phyloP scores from a whole-genome alignment of 208 protist species.

The Angomonas deanei region DNA sequence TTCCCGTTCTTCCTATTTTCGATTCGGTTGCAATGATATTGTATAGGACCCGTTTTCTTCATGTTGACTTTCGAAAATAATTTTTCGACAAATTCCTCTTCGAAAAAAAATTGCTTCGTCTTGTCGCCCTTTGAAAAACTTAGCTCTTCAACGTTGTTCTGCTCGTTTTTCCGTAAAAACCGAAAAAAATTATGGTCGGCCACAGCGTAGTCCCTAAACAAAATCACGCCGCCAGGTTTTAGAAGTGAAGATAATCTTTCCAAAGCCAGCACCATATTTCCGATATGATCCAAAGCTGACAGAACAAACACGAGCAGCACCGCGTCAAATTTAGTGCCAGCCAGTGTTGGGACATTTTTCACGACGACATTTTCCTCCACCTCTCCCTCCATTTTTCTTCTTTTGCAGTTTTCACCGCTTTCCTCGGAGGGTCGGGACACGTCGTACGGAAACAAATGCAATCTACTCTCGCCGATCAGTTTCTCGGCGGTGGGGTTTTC shows the following conservation, averaged over 20 bases:
- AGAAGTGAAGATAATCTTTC: constrained; percentile 30
- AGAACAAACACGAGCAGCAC: constrained; percentile 82
- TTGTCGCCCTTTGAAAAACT: constrained; percentile 66
- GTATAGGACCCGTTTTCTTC: constrained; percentile 16
- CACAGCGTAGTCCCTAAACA: constrained; percentile 76
- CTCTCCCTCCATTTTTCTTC: constrained; percentile 11
- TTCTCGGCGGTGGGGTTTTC: constrained; percentile 33
- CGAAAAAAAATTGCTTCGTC: constrained; percentile 76
- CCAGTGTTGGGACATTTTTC: constrained; percentile 8
- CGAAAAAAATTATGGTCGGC: constrained; percentile 80
- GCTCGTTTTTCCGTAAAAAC: constrained; percentile 46
- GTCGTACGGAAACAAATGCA: constrained; percentile 28
- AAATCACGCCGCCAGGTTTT: constrained; percentile 36
- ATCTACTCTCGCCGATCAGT: constrained; percentile 8
- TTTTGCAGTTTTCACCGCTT: background rate
- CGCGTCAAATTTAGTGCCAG: constrained; percentile 26
- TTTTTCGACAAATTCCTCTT: constrained; percentile 31
- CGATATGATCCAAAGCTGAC: constrained; percentile 45
- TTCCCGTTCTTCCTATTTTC: constrained; percentile 81
- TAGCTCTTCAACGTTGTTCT: constrained; percentile 10
- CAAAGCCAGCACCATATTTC: constrained; percentile 53
- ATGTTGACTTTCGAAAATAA: constrained; percentile 46
- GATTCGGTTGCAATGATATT: constrained; percentile 81
- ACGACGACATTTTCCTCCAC: constrained; percentile 19
- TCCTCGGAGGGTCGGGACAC: background rate